Evolutionary conservation across 306 rosid genomes (phyloP), one percentile per base, ranked within the genome.

Genomic region (Cicer pinnatifidum): DNA sequence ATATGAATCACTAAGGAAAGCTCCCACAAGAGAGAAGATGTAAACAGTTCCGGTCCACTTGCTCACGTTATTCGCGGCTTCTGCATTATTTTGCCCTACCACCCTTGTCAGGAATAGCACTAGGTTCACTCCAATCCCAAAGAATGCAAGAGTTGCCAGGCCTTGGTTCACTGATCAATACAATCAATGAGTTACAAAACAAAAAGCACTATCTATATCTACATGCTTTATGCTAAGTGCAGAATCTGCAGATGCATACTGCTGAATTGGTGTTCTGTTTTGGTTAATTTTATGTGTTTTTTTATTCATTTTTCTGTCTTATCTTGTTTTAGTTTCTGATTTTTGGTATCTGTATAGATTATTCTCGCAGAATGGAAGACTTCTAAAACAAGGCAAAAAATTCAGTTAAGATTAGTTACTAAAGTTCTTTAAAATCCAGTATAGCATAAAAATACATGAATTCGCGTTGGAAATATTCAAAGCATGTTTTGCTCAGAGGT

Each of bases 1-100:
- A 8, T 92, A 92, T 6, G 98, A 92, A 73, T 92, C 98, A 77
- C 97, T 90, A 23, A 92, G 97, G 78, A 92, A 92, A 59, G 98
- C 98, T 39, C 98, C 98, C n/a, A 92, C 94, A n/a, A 92, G 92
- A 43, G 98, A 92, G 88, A 88, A 92, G 64, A 92, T 90, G 67
- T 92, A 92, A 13, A 92, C 98, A 0, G 98, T 92, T 15, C 98
- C 98, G 2, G 97, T 92, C 98, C 98, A 92, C 78, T 92, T 92
- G 95, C 97, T 92, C 43, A 92, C 98, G 28, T 79, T 90, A 83
- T 92, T 92, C 10, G 98, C 98, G 1, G 98, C 97, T 0, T 86
- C 89, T 1, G 98, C 98, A 65, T 92, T 92, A 71, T 90, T 80
- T 69, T 92, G 95, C 12, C 89, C 90, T 17, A 92, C 46, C 64